phyloP scores from a whole-genome alignment of 2,329 filamentous ascomycete genomes.

The Penicillium oxalicum region DNA sequence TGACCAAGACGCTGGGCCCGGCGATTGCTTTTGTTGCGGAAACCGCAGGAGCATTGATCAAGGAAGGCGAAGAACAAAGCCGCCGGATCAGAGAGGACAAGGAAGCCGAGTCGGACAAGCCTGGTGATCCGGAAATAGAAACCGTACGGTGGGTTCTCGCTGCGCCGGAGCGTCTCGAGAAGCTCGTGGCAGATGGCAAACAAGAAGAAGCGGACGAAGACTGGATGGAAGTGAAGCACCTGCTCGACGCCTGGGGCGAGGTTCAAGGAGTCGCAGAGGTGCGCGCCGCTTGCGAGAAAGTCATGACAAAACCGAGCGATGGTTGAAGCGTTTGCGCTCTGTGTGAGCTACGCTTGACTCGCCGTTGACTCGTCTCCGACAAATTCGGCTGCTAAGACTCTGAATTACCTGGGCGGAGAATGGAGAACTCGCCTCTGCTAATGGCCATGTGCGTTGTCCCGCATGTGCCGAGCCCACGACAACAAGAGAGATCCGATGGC shows the following conservation, averaged over 20 bases:
- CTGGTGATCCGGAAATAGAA: constrained; percentile 31
- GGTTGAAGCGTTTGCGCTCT: constrained; percentile 15
- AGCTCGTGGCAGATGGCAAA: constrained; percentile 34
- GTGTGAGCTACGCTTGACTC: neutral
- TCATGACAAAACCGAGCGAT: constrained; percentile 26
- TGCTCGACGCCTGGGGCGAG: constrained; percentile 40
- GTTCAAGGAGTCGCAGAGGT: constrained; percentile 41
- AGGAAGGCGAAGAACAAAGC: constrained; percentile 35
- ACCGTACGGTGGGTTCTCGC: constrained; percentile 43
- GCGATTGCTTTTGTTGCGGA: constrained; percentile 42
- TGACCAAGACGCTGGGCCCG: constrained; percentile 41
- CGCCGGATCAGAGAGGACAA: constrained; percentile 25
- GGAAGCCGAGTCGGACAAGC: constrained; percentile 10
- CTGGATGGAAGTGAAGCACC: constrained; percentile 36
- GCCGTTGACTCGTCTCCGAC: no score
- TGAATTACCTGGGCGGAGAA: no score
- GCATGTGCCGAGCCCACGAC: no score
- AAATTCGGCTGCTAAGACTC: no score
- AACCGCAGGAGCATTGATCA: constrained; percentile 37
- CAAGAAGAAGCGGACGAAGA: constrained; percentile 38
- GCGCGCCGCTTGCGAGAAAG: constrained; percentile 33
- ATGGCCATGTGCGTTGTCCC: no score
- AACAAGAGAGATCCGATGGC: no score
- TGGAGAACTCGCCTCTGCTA: no score
- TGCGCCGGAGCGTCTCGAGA: constrained; percentile 35